A percentile compares a stretch with the other conserved stretches of the same genome.
Evolutionary conservation across 179 eudicot genomes (phyloP).

Genomic region (Corrigiola litoralis): DNA sequence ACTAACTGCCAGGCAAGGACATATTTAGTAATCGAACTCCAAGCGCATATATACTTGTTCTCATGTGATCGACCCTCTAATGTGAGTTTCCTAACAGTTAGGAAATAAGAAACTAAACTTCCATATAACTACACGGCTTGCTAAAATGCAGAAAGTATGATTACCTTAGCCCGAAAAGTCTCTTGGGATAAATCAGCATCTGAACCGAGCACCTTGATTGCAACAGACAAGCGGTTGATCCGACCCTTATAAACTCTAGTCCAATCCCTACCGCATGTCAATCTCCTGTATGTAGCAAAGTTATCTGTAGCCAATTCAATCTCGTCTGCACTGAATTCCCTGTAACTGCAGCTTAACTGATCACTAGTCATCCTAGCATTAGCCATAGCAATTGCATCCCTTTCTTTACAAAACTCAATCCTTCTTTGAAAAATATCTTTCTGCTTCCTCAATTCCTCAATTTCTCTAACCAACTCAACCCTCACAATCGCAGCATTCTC

Average conservation of each 20-base stretch:
- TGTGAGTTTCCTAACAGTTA: too few relatives aligned
- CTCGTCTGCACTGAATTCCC: conserved; percentile 59
- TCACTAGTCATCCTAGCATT: conserved; percentile 21
- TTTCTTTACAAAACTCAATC: conserved; percentile 69
- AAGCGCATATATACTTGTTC: too few relatives aligned
- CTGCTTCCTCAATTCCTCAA: conserved; percentile 61
- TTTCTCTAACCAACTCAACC: conserved; percentile 45
- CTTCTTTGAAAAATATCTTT: conserved; percentile 59
- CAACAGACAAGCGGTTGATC: conserved; percentile 43
- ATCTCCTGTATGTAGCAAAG: conserved; percentile 44
- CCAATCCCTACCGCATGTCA: conserved; percentile 42
- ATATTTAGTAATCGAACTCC: too few relatives aligned
- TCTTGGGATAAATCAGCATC: conserved; percentile 32
- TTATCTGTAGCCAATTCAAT: conserved; percentile 54
- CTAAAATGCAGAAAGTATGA: not conserved
- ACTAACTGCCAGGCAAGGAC: too few relatives aligned
- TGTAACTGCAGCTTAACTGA: conserved; percentile 34
- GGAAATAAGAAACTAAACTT: too few relatives aligned
- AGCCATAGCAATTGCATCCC: conserved; percentile 59
- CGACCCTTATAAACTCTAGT: conserved; percentile 53
- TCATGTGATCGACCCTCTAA: too few relatives aligned
- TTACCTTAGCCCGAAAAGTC: conserved; percentile 50
- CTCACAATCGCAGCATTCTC: conserved; percentile 39
- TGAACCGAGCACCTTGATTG: conserved; percentile 38
- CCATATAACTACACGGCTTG: not conserved